Evolutionary conservation across 2,329 filamentous ascomycete genomes (phyloP), one percentile per base, ranked within the genome.

Genomic region (Monilinia fructigena): DNA sequence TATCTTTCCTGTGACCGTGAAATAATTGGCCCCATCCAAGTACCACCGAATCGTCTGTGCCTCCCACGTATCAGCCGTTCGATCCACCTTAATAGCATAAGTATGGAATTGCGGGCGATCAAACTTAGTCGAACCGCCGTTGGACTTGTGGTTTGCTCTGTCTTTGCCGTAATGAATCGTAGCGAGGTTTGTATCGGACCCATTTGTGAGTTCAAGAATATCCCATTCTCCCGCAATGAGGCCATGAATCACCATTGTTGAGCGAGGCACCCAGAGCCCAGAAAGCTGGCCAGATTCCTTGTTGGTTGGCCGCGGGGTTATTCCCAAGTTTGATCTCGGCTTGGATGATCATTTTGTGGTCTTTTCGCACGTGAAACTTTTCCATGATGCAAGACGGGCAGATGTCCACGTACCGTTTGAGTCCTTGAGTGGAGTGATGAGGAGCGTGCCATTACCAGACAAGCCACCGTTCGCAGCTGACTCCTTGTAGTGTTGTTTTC

Each of bases 221-320:
- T 82, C 81, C 56, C 82, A 75, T 74, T 82, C 81, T 65, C 79
- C 79, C 79, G 16, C 78, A 71, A 7, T 69, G 61, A 0, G 81
- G 81, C 81, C 80, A 82, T 67, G 76, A 77, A 67, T 78, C 78
- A 4, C 14, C 56, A 66, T 79, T 76, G 40, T 71, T 72, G 72
- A 77, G 80, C 1, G 68, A 72, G 11, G 74, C 68, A 7, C 80
- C 80, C 42, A 82, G 76, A 28, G 77, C 73, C 81, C 80, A 82
- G 69, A 82, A 82, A 0, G 80, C 81, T 0, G 78, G 79, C 81
- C 81, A 82, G 71, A 82, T 79, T 23, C 80, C 79, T 58, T 76
- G 69, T 67, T 79, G 76, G 5, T 70, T 61, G 11, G 62, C 28
- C 35, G 65, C 61, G 1, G 74, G 45, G 23, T 72, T 72, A 63